A percentile compares a stretch with the other conserved stretches of the same genome.
Conservation (phyloP, 306 rosid genomes). For the Begonia fuchsioides region DNA sequence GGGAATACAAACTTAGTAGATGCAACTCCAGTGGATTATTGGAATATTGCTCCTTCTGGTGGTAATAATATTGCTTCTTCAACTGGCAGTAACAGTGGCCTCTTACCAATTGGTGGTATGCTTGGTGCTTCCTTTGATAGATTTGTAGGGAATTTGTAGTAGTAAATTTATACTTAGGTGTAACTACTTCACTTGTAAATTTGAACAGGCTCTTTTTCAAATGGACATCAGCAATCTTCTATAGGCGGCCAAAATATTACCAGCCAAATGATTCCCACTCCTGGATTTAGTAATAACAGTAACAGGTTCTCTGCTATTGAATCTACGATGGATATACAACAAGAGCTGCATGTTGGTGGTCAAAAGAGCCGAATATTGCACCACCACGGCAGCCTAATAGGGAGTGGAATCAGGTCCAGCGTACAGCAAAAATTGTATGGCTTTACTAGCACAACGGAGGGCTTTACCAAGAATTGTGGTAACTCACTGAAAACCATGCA, state of each 20-base stretch:
- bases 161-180: slow-evolving; percentile 4
- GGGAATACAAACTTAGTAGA: slow-evolving; percentile 59
- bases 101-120: slow-evolving; percentile 44
- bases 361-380: slow-evolving; percentile 66
- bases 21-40: slow-evolving; percentile 49
- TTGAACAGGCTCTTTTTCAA: slow-evolving; percentile 62
- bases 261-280: slow-evolving; percentile 99
- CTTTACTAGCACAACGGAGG: slow-evolving; percentile 52
- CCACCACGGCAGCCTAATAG: slow-evolving; percentile 57
- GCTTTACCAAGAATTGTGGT: slow-evolving; percentile 32
- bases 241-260: slow-evolving; percentile 47
- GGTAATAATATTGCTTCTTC: slow-evolving; percentile 31
- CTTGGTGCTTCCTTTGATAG: slow-evolving; percentile 46
- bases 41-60: slow-evolving; percentile 39
- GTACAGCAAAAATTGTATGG: slow-evolving; percentile 68
- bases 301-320: slow-evolving; percentile 57
- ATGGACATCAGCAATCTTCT: slow-evolving; percentile 79
- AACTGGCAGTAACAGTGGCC: slow-evolving; percentile 47
- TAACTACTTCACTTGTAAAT: not conserved
- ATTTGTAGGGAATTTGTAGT: slow-evolving; percentile 44
- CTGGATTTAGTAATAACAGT: slow-evolving; percentile 51
- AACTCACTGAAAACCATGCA: slow-evolving; percentile 62
- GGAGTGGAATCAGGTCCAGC: slow-evolving; percentile 62
- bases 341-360: slow-evolving; percentile 55
- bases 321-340: slow-evolving; percentile 43